These are phyloP conservation scores for Thielaviopsis musarum DNA, from an alignment of 2,329 filamentous ascomycete genomes.

Conservation along the genomic window DNA sequence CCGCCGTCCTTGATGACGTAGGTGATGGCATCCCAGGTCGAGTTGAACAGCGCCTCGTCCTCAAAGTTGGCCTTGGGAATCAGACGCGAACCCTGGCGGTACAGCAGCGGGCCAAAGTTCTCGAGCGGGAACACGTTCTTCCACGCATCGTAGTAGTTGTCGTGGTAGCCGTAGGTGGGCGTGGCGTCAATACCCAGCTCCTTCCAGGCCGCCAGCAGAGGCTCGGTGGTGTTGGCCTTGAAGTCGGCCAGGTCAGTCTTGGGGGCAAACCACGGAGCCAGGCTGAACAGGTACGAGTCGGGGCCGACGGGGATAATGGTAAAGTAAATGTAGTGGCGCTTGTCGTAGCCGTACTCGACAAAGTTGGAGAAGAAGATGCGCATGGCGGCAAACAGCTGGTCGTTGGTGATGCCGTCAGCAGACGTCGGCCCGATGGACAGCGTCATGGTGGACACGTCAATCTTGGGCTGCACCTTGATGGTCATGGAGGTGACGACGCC, in stretches of 20 bases:
- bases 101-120: slow-evolving; percentile 8
- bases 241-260: slow-evolving; percentile 17
- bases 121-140: slow-evolving; percentile 14
- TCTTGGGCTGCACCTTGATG: slow-evolving; percentile 20
- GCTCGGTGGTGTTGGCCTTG: slow-evolving; percentile 18
- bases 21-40: slow-evolving; percentile 18
- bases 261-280: slow-evolving; percentile 17
- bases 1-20: slow-evolving; percentile 22
- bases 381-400: slow-evolving; percentile 21
- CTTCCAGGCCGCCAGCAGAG: slow-evolving; percentile 20
- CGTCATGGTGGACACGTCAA: slow-evolving; percentile 19
- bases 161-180: slow-evolving; percentile 14
- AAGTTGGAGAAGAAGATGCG: slow-evolving; percentile 20
- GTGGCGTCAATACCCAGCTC: slow-evolving; percentile 23
- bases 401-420: slow-evolving; percentile 19
- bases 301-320: slow-evolving; percentile 15
- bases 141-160: slow-evolving; percentile 19
- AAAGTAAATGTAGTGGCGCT: slow-evolving; percentile 14
- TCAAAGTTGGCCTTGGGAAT: slow-evolving; percentile 18
- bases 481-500: slow-evolving; percentile 26
- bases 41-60: slow-evolving; percentile 15
- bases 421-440: slow-evolving; percentile 19
- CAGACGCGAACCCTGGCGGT: slow-evolving; percentile 18
- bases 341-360: slow-evolving; percentile 13
- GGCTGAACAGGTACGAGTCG: slow-evolving; percentile 18